Evolutionary conservation across 1,139 yeast species (phyloP).

Genomic region (Casaregolazyma suthepensis): DNA sequence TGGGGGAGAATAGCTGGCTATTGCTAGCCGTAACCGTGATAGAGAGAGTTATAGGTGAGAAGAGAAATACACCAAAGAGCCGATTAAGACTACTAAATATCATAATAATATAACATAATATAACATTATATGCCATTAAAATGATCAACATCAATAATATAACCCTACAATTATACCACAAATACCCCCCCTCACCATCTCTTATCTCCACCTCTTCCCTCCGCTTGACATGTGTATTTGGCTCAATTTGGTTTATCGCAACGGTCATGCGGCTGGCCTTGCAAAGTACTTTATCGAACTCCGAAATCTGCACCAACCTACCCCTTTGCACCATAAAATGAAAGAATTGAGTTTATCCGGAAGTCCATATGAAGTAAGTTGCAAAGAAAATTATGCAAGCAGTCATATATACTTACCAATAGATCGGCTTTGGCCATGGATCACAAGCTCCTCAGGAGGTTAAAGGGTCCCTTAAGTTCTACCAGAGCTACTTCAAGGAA

Average conservation of each 20-base stretch:
- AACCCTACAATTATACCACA: too few relatives aligned
- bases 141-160: too few relatives aligned
- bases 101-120: too few relatives aligned
- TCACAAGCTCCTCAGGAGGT: conserved; percentile 23
- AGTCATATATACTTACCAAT: not conserved
- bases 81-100: too few relatives aligned
- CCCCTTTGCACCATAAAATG: not conserved
- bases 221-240: not conserved
- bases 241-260: not conserved
- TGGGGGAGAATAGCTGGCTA: not conserved
- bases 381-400: not conserved
- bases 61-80: too few relatives aligned
- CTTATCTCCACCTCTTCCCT: not conserved
- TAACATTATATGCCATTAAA: too few relatives aligned
- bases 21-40: too few relatives aligned
- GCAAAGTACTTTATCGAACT: not conserved
- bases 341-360: conserved; percentile 3
- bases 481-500: conserved; percentile 20
- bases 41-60: too few relatives aligned
- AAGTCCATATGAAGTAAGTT: conserved; percentile 6
- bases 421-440: conserved; percentile 28
- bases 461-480: conserved; percentile 21
- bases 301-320: not conserved
- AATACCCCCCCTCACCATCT: too few relatives aligned
- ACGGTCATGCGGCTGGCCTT: not conserved